phyloP scores from a whole-genome alignment of 2,329 filamentous ascomycete species.

The Cladophialophora chaetospira region DNA sequence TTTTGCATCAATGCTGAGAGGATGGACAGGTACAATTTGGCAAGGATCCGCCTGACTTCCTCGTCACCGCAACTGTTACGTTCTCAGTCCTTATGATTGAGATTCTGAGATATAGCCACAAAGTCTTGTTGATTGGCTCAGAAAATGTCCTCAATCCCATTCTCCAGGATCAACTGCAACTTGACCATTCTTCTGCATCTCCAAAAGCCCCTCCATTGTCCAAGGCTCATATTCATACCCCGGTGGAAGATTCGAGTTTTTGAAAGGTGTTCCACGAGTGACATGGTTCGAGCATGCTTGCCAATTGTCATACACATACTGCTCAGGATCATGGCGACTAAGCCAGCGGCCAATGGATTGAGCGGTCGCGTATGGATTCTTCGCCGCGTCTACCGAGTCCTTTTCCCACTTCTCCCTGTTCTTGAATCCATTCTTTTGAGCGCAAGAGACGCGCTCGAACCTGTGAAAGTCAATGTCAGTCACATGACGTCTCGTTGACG shows the following conservation, averaged over 20 bases:
- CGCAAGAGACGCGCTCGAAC: conserved; percentile 47
- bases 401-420: conserved; percentile 38
- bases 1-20: no score
- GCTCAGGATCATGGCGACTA: conserved; percentile 7
- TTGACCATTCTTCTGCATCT: no score
- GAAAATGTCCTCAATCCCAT: no score
- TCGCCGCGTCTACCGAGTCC: not conserved
- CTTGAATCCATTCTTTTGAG: conserved; percentile 51
- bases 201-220: conserved; percentile 40
- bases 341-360: conserved; percentile 5
- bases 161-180: no score
- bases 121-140: no score
- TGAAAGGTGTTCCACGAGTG: conserved; percentile 43
- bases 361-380: not conserved
- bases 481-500: no score
- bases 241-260: conserved; percentile 49
- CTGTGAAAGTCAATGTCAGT: not conserved
- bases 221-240: conserved; percentile 46
- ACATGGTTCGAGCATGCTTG: not conserved
- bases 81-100: no score
- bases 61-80: no score
- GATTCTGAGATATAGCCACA: no score
- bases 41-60: no score
- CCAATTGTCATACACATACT: conserved; percentile 15
- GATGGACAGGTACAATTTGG: no score